Evolutionary conservation across 768 basidiomycete genomes (phyloP).

Genomic region (Russula compacta): DNA sequence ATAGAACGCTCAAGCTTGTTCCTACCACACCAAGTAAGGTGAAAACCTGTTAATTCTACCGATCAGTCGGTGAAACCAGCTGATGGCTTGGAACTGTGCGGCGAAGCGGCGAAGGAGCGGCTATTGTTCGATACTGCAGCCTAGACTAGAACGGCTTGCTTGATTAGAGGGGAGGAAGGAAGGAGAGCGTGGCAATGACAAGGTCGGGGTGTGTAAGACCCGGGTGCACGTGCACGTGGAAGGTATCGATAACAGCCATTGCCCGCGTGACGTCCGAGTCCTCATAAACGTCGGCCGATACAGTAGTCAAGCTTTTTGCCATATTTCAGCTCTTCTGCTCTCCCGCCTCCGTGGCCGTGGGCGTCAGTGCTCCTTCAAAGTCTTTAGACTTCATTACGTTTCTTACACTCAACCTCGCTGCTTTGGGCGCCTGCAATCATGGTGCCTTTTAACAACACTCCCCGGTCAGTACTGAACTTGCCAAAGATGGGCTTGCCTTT

Average conservation of each 20-base stretch:
- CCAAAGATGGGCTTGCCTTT: background rate
- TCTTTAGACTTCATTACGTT: background rate
- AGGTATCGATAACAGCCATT: background rate
- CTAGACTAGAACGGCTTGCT: background rate
- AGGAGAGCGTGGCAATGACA: background rate
- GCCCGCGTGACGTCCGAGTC: background rate
- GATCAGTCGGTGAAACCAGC: slow-evolving; percentile 14
- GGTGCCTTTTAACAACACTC: background rate
- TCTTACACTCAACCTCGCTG: background rate
- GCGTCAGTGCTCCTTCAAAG: background rate
- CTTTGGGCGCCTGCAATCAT: background rate
- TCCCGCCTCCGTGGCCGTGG: background rate
- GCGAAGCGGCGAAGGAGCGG: slow-evolving; percentile 9
- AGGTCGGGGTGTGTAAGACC: background rate
- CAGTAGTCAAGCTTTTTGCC: slow-evolving; percentile 7
- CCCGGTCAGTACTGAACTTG: slow-evolving; percentile 1
- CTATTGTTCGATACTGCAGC: background rate
- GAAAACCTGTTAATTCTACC: slow-evolving; percentile 4
- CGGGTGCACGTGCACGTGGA: slow-evolving; percentile 11
- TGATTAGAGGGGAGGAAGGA: background rate
- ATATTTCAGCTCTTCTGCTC: background rate
- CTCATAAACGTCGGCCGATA: background rate
- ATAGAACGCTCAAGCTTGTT: slow-evolving; percentile 3
- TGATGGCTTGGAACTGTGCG: background rate
- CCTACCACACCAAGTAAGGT: slow-evolving; percentile 6